A percentile compares a stretch with the other conserved stretches of the same genome.
These are phyloP conservation scores for Pseudozyma tsukubaensis DNA, from an alignment of 1,284 basidiomycete genomes.

Conservation along the genomic window DNA sequence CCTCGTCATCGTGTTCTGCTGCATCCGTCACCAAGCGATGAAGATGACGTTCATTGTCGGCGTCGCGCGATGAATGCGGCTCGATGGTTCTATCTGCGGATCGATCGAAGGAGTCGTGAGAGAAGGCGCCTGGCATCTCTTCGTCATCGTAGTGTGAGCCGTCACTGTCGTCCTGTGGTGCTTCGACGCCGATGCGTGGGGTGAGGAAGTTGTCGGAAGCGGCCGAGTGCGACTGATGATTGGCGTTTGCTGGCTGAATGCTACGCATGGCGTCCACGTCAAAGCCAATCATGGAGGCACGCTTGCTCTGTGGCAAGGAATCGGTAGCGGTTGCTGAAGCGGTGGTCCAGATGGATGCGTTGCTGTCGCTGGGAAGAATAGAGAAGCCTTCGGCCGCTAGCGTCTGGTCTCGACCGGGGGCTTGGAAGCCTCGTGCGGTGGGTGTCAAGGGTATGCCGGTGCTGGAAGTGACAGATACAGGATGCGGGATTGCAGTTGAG, in stretches of 20 bases:
- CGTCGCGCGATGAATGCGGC: neutral
- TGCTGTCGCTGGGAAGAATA: constrained; percentile 35
- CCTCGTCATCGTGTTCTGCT: constrained; percentile 1
- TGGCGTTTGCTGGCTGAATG: constrained; percentile 20
- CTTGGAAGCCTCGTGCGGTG: constrained; percentile 28
- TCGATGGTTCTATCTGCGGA: constrained; percentile 31
- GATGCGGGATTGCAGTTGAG: constrained; percentile 1
- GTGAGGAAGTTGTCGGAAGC: neutral
- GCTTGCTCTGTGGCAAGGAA: constrained; percentile 31
- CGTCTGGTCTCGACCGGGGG: constrained; percentile 6
- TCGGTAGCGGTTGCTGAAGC: constrained; percentile 28
- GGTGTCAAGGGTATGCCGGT: constrained; percentile 9
- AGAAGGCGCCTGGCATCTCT: constrained; percentile 12
- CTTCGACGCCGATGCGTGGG: constrained; percentile 16
- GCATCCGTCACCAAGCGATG: neutral
- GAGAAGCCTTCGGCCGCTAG: constrained; percentile 7
- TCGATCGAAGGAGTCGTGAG: constrained; percentile 19
- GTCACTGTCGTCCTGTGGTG: constrained; percentile 38
- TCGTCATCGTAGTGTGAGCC: constrained; percentile 52
- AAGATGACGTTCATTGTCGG: neutral
- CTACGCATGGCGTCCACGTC: constrained; percentile 38
- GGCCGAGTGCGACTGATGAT: neutral
- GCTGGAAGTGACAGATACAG: constrained; percentile 4
- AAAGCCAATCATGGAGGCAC: constrained; percentile 39
- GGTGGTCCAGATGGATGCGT: constrained; percentile 40